Conservation (phyloP, 768 basidiomycete species). For the Tulasnella sp. region DNA sequence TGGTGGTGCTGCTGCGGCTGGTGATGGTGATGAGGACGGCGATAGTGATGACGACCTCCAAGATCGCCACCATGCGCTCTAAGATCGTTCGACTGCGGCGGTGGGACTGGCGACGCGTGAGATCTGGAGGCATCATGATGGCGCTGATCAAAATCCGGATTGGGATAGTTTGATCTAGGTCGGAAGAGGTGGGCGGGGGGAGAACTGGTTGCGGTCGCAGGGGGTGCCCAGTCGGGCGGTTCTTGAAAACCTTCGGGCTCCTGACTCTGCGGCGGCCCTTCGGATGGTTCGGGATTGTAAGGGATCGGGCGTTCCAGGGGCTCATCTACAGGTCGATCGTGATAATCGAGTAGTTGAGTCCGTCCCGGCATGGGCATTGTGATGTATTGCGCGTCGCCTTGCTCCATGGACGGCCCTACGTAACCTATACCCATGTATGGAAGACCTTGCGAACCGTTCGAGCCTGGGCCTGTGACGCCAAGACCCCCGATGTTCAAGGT, state of each 20-base stretch:
- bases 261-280: conserved; percentile 12
- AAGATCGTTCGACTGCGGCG: not conserved
- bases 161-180: not conserved
- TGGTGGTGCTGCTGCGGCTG: conserved; percentile 21
- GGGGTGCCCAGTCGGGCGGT: conserved; percentile 3
- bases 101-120: not conserved
- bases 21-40: conserved; percentile 21
- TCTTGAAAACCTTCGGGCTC: not conserved
- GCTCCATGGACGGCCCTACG: conserved; percentile 9
- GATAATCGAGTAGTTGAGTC: conserved; percentile 71
- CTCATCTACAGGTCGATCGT: conserved; percentile 17
- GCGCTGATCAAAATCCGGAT: not conserved
- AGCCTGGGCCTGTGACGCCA: conserved; percentile 20
- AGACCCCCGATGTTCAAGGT: conserved; percentile 51
- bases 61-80: not conserved
- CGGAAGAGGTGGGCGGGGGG: conserved; percentile 13
- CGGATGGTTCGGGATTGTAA: conserved; percentile 5
- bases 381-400: conserved; percentile 60
- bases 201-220: conserved; percentile 11
- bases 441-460: conserved; percentile 1
- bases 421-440: conserved; percentile 12
- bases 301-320: not conserved
- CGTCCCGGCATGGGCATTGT: conserved; percentile 81
- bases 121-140: conserved; percentile 17
- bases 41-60: conserved; percentile 2